Conservation (phyloP, 129 eudicot species). For the Centaurea solstitialis region DNA sequence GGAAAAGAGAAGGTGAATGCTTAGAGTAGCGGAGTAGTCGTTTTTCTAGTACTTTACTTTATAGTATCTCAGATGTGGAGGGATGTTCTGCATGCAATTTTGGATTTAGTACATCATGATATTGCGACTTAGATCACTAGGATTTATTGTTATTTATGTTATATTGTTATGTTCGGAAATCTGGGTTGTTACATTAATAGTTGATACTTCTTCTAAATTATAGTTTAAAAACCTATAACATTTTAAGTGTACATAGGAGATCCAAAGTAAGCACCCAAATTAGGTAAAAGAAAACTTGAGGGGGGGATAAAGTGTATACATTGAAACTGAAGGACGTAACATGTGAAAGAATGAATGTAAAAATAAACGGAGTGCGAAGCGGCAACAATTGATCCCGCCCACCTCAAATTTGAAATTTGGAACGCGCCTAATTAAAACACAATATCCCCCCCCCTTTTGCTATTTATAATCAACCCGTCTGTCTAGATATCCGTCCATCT, state of each 20-base stretch:
- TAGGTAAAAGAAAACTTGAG: background rate
- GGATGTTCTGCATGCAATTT: too few relatives aligned
- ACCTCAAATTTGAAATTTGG: background rate
- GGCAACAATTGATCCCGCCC: conserved; percentile 3
- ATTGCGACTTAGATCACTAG: too few relatives aligned
- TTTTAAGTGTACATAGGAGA: background rate
- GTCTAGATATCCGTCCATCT: background rate
- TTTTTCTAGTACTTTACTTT: too few relatives aligned
- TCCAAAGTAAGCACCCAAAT: background rate
- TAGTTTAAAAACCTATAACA: background rate
- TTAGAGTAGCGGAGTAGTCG: too few relatives aligned
- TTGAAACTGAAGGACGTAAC: background rate
- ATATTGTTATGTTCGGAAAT: too few relatives aligned
- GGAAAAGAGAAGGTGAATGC: too few relatives aligned
- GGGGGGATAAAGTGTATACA: background rate
- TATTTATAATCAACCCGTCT: background rate
- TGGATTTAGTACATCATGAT: too few relatives aligned
- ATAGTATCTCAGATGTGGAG: too few relatives aligned
- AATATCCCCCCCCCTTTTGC: background rate
- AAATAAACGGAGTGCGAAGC: background rate
- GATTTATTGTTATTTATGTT: too few relatives aligned
- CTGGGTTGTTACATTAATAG: too few relatives aligned
- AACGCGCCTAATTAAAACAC: background rate
- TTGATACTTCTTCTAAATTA: background rate
- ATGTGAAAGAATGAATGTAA: background rate